Base-by-base conservation (phyloP, 192 early-diverging fungal genomes). In the Phlyctochytrium bullatum region DNA sequence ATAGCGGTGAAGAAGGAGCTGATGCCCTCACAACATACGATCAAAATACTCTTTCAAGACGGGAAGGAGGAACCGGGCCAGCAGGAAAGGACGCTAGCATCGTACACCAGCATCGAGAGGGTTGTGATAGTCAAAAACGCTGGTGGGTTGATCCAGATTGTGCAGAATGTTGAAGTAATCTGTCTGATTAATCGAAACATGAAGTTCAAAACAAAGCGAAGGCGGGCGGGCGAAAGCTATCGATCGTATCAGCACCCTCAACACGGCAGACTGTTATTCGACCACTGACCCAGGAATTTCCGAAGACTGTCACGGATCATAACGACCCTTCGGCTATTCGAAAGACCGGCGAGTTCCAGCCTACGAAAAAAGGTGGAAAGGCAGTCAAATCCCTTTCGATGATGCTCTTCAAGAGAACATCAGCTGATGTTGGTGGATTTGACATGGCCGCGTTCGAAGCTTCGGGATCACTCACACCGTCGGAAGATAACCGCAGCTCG, bases 1-100 rank as follows among this genome's bases (percentile, higher is more conserved):
- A 73, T 77, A n/a, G 31, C 58, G 53, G 67, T 68, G 1, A 80
- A 80, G 62, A 75, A 73, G 52, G 69, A 77, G 63, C 62, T 79
- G 16, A 63, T 66, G n/a, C 76, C 76, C 27, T 75, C 71, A n/a
- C 66, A 76, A 28, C 66, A 76, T 62, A 52, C 30, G n/a, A 53
- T 61, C 14, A 78, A 75, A 58, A 36, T 78, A 1, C 59, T 68
- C 23, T 67, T 73, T 47, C 24, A 27, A 32, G 71, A 76, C 53
- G 71, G 74, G 34, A 76, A 69, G 34, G 62, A 77, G 3, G 74
- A 73, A 40, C 34, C 34, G 27, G 61, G 63, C 2, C 66, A 72
- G 51, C 64, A 65, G 23, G 64, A 29, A 10, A 52, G 63, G 30
- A 54, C 53, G 3, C 27, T 78, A 0, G 59, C 17, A 14, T 56